Conservation (phyloP, 1,284 basidiomycete species). For the Ustilago sp. region DNA sequence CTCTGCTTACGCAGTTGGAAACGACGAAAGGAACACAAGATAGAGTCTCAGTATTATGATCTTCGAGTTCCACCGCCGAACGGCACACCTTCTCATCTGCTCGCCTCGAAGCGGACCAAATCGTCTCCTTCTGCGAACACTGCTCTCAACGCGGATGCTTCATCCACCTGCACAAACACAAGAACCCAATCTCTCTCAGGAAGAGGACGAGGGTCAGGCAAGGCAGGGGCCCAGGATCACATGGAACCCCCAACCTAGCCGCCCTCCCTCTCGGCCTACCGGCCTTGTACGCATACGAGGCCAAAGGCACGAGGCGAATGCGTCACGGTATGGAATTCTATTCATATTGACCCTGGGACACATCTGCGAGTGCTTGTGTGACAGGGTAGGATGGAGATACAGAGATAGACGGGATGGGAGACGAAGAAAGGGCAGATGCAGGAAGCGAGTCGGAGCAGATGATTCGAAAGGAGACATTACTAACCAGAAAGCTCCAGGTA, state of each 20-base stretch:
- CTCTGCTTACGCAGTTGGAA: not conserved
- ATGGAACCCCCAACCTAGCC: slow-evolving; percentile 28
- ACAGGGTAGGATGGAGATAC: not conserved
- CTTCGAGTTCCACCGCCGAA: not conserved
- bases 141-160: not conserved
- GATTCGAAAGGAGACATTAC: slow-evolving; percentile 28
- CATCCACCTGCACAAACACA: slow-evolving; percentile 29
- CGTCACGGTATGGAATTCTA: slow-evolving; percentile 39
- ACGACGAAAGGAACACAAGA: not conserved
- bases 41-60: not conserved
- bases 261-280: slow-evolving; percentile 38
- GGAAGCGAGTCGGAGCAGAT: not conserved
- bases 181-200: not conserved
- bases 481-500: slow-evolving; percentile 65
- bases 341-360: slow-evolving; percentile 37
- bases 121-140: too few relatives aligned
- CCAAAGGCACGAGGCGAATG: slow-evolving; percentile 36
- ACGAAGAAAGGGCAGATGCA: slow-evolving; percentile 3
- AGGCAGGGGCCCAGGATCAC: slow-evolving; percentile 34
- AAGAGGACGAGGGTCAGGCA: slow-evolving; percentile 17
- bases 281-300: slow-evolving; percentile 34
- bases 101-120: too few relatives aligned
- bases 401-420: not conserved
- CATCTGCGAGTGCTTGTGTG: slow-evolving; percentile 7
- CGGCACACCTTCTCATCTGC: not conserved